These are phyloP conservation scores for Basipetospora chlamydospora DNA, from an alignment of 2,329 filamentous ascomycete genomes.

Conservation along the genomic window DNA sequence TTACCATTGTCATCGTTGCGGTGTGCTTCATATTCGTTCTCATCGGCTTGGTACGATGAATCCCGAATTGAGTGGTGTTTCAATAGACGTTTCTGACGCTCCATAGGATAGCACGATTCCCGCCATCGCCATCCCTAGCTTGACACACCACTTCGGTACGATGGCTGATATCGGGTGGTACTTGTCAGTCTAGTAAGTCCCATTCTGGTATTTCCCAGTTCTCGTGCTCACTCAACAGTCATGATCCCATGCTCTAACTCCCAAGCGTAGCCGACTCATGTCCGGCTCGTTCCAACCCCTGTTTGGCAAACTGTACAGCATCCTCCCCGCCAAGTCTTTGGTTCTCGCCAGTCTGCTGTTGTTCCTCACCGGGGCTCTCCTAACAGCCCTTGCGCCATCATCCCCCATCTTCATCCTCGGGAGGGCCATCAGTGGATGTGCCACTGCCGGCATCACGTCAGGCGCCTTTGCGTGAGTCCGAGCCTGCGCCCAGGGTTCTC, in stretches of 20 bases:
- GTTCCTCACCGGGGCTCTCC: background rate
- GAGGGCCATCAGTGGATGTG: background rate
- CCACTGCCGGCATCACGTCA: background rate
- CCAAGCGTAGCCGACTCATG: background rate
- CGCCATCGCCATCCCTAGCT: background rate
- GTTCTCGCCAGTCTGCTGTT: background rate
- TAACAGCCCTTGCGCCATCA: background rate
- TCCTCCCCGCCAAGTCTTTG: background rate
- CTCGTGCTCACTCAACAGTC: background rate
- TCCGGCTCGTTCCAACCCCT: conserved; percentile 1
- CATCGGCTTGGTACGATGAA: conserved; percentile 1
- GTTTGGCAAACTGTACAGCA: background rate
- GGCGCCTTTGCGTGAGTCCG: background rate
- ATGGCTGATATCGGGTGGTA: background rate
- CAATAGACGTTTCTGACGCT: background rate
- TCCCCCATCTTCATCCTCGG: background rate
- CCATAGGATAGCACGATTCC: background rate
- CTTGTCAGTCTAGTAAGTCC: background rate
- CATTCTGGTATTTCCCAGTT: background rate
- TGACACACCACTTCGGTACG: background rate
- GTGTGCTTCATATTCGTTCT: background rate
- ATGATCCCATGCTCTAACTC: background rate
- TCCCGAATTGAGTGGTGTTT: background rate
- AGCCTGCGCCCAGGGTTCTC: background rate
- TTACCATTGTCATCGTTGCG: background rate